Evolutionary conservation across 306 rosid genomes (phyloP).

Genomic region (Hippophae rhamnoides): DNA sequence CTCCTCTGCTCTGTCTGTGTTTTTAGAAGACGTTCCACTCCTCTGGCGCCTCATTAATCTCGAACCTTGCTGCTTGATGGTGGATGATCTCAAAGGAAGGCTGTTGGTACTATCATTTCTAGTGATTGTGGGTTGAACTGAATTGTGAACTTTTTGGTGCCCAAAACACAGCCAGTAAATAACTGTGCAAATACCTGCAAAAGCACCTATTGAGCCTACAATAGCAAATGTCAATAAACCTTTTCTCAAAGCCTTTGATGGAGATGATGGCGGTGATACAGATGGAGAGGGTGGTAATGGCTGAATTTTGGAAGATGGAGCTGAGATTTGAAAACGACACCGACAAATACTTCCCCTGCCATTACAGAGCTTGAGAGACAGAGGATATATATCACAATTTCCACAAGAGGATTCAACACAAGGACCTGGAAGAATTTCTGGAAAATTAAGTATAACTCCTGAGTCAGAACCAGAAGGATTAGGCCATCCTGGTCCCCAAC

Average conservation of each 20-base stretch:
- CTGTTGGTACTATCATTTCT: conserved; percentile 59
- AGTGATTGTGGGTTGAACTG: conserved; percentile 85
- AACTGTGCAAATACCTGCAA: conserved; percentile 63
- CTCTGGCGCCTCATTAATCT: conserved; percentile 82
- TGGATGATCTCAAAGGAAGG: conserved; percentile 49
- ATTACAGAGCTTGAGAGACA: conserved; percentile 44
- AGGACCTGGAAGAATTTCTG: conserved; percentile 72
- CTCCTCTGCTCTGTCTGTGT: conserved; percentile 67
- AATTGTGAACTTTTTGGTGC: conserved; percentile 71
- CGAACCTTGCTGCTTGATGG: conserved; percentile 61
- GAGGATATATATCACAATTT: conserved; percentile 40
- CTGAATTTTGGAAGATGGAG: background rate
- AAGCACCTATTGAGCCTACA: conserved; percentile 68
- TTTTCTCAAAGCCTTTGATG: conserved; percentile 40
- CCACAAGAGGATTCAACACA: conserved; percentile 55
- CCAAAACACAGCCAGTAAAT: conserved; percentile 71
- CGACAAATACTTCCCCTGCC: conserved; percentile 41
- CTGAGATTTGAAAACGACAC: conserved; percentile 25
- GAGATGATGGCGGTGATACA: conserved; percentile 12
- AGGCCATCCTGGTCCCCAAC: conserved; percentile 89
- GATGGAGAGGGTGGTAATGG: conserved; percentile 8
- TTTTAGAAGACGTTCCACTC: conserved; percentile 89
- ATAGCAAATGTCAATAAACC: conserved; percentile 70
- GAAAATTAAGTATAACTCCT: conserved; percentile 27
- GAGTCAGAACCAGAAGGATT: conserved; percentile 16